Conservation (phyloP, 2,329 filamentous ascomycete genomes). For the Penicillium sp. region DNA sequence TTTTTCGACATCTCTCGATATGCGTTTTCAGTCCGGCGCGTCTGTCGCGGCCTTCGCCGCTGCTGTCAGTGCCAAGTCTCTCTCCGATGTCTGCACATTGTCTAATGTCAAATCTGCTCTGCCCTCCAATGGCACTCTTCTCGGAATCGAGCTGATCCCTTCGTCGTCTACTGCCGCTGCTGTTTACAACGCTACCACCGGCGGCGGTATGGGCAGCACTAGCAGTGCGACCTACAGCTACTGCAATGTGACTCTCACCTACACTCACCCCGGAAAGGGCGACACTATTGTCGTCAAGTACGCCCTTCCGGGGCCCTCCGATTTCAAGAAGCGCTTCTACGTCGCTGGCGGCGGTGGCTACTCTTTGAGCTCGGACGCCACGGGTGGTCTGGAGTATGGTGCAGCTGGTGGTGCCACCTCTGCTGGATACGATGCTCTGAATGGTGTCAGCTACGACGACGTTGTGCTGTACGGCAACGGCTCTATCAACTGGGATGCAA, state of each 20-base stretch:
- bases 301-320: constrained; percentile 38
- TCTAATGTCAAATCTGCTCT: constrained; percentile 47
- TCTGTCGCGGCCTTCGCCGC: constrained; percentile 28
- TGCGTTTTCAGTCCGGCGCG: constrained; percentile 25
- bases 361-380: constrained; percentile 41
- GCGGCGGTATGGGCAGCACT: constrained; percentile 21
- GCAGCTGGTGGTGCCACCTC: constrained; percentile 46
- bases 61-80: constrained; percentile 37
- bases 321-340: constrained; percentile 51
- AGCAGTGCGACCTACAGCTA: constrained; percentile 30
- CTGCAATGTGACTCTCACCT: constrained; percentile 49
- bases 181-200: constrained; percentile 41
- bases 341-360: constrained; percentile 50
- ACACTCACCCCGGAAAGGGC: constrained; percentile 46
- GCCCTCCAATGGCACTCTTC: constrained; percentile 46
- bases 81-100: constrained; percentile 47
- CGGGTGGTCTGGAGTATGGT: constrained; percentile 47
- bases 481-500: constrained; percentile 41
- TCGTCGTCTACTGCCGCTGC: constrained; percentile 45
- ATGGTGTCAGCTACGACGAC: constrained; percentile 35
- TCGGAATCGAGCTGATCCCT: constrained; percentile 46
- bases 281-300: constrained; percentile 42
- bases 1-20: constrained; percentile 14
- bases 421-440: constrained; percentile 50
- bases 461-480: constrained; percentile 52